phyloP scores from a whole-genome alignment of 495 filamentous ascomycete species.

The Daldinia concentrica region DNA sequence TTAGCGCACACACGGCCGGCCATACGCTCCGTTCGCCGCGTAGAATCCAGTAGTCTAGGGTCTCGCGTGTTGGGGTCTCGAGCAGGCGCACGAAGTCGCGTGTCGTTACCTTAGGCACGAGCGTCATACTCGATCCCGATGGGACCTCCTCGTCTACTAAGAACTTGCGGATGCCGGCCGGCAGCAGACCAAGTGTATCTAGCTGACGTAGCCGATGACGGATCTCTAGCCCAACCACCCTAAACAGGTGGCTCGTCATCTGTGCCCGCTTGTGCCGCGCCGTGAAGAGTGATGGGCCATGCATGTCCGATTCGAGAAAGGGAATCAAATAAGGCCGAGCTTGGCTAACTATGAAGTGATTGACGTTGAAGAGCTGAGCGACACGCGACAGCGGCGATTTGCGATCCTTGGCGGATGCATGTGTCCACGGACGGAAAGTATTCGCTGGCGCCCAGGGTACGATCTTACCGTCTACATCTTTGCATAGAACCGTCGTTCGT shows the following conservation, averaged over 20 bases:
- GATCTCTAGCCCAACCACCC: conserved; percentile 77
- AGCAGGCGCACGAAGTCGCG: conserved; percentile 78
- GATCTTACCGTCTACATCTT: conserved; percentile 79
- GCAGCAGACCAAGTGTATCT: conserved; percentile 78
- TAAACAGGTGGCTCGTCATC: conserved; percentile 69
- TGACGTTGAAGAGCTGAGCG: conserved; percentile 92
- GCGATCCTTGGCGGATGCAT: conserved; percentile 73
- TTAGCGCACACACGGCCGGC: conserved; percentile 87
- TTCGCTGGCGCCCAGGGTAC: conserved; percentile 79
- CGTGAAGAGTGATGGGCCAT: conserved; percentile 71
- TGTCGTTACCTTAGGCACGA: conserved; percentile 81
- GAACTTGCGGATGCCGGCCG: conserved; percentile 73
- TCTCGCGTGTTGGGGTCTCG: conserved; percentile 78
- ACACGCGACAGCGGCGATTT: conserved; percentile 85
- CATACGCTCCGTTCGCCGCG: conserved; percentile 88
- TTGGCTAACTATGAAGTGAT: conserved; percentile 85
- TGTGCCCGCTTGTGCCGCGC: conserved; percentile 66
- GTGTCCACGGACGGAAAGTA: conserved; percentile 75
- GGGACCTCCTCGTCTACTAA: conserved; percentile 90
- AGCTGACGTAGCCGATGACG: conserved; percentile 85
- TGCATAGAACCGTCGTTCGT: conserved; percentile 79
- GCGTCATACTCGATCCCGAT: conserved; percentile 73
- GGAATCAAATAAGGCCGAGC: conserved; percentile 84
- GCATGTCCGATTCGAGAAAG: conserved; percentile 82
- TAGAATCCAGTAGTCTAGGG: conserved; percentile 84